These are phyloP conservation scores for Akebia trifoliata DNA, from an alignment of 164 flowering plant species.

Conservation along the genomic window DNA sequence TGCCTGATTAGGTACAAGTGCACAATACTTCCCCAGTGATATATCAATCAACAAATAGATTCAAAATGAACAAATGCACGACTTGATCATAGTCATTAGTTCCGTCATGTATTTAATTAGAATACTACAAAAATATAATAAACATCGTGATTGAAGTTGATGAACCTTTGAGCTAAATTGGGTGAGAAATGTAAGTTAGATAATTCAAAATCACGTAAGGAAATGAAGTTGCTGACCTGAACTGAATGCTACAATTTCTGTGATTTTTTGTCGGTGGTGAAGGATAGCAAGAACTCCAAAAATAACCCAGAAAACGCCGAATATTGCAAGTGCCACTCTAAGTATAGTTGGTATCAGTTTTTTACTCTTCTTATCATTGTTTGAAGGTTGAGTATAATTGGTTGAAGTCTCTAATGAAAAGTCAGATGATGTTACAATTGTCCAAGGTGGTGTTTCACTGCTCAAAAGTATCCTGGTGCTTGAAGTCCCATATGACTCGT, in stretches of 20 bases:
- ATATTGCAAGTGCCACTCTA: constrained; percentile 4
- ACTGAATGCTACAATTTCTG: neutral
- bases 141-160: too few relatives aligned
- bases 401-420: too few relatives aligned
- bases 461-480: too few relatives aligned
- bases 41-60: too few relatives aligned
- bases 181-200: neutral
- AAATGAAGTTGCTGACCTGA: neutral
- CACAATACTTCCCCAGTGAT: too few relatives aligned
- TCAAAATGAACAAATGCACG: too few relatives aligned
- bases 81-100: too few relatives aligned
- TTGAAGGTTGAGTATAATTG: neutral
- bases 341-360: neutral
- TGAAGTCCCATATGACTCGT: neutral
- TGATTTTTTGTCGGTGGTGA: neutral
- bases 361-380: neutral
- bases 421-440: too few relatives aligned
- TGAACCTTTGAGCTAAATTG: neutral
- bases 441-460: neutral
- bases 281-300: constrained; percentile 7
- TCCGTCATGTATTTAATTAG: too few relatives aligned
- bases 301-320: constrained; percentile 3
- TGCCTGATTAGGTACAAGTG: too few relatives aligned
- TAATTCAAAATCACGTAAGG: too few relatives aligned
- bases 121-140: too few relatives aligned